Conservation (phyloP, 2,329 filamentous ascomycete species). For the Phialocephala subalpina region DNA sequence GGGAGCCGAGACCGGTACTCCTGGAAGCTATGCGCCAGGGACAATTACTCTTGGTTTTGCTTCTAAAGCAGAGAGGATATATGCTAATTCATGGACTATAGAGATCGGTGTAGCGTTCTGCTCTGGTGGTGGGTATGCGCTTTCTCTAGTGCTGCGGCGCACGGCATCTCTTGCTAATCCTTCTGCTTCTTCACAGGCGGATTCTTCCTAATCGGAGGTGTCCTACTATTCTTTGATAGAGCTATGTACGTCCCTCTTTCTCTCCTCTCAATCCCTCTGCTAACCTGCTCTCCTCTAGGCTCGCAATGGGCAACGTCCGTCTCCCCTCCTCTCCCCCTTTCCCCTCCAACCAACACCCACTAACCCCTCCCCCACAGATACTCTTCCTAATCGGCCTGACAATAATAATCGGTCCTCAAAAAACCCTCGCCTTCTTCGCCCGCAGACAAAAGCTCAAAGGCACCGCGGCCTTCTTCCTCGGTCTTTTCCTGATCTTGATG, state of each 20-base stretch:
- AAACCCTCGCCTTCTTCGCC: conserved; percentile 94
- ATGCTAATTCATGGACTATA: conserved; percentile 52
- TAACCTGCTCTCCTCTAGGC: conserved; percentile 57
- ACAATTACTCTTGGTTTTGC: not conserved
- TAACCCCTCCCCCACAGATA: conserved; percentile 66
- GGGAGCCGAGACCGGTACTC: not conserved
- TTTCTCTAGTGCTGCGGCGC: conserved; percentile 28
- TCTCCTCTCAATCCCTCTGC: conserved; percentile 11
- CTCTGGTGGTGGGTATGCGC: conserved; percentile 81
- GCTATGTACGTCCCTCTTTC: conserved; percentile 73
- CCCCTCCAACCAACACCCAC: conserved; percentile 21
- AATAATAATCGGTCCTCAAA: conserved; percentile 91
- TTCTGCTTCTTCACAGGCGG: conserved; percentile 66
- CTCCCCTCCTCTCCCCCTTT: not conserved
- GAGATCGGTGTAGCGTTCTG: conserved; percentile 98
- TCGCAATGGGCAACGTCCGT: conserved; percentile 88
- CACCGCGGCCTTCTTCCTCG: conserved; percentile 85
- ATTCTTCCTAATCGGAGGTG: conserved; percentile 92
- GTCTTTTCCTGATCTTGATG: conserved; percentile 85
- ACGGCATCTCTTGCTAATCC: conserved; percentile 26
- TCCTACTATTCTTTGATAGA: conserved; percentile 97
- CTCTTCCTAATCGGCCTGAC: conserved; percentile 97
- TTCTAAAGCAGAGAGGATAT: not conserved
- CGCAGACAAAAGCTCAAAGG: conserved; percentile 92
- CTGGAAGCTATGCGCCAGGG: conserved; percentile 34